Percentiles rank a stretch among this genome's conserved stretches.
These are phyloP conservation scores for Backusella tuberculispora DNA, from an alignment of 192 early-diverging fungal species.

Conservation along the genomic window DNA sequence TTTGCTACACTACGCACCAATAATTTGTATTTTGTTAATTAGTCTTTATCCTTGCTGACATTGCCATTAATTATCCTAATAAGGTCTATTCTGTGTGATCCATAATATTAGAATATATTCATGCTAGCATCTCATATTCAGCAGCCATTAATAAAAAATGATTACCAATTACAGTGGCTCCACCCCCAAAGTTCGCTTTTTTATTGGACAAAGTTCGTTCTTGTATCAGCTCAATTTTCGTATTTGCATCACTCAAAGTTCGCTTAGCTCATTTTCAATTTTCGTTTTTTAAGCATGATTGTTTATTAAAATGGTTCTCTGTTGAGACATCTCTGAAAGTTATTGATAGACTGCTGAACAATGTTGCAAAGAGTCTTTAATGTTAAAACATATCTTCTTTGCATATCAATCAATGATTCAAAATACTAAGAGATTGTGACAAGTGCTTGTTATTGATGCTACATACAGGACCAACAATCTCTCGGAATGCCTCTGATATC, in stretches of 20 bases:
- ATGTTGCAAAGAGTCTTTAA: constrained; percentile 1
- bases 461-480: neutral
- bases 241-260: neutral
- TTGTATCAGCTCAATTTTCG: neutral
- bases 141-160: too few species aligned
- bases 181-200: too few species aligned
- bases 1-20: too few species aligned
- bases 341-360: constrained; percentile 3
- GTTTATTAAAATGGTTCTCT: constrained; percentile 6
- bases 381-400: neutral
- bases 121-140: too few species aligned
- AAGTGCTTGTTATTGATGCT: neutral
- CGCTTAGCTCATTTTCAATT: neutral
- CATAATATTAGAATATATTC: too few species aligned
- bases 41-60: too few species aligned
- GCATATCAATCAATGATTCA: neutral
- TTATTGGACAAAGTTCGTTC: neutral
- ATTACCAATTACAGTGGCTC: too few species aligned
- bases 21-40: too few species aligned
- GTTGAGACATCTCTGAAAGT: neutral
- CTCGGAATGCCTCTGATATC: constrained; percentile 3
- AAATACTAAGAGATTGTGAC: constrained; percentile 5
- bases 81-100: too few species aligned
- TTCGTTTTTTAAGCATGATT: neutral
- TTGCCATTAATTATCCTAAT: too few species aligned